A percentile compares a stretch with the other conserved stretches of the same genome.
Conservation (phyloP, 1,139 yeast genomes). For the Yamadazyma dushanensis region DNA sequence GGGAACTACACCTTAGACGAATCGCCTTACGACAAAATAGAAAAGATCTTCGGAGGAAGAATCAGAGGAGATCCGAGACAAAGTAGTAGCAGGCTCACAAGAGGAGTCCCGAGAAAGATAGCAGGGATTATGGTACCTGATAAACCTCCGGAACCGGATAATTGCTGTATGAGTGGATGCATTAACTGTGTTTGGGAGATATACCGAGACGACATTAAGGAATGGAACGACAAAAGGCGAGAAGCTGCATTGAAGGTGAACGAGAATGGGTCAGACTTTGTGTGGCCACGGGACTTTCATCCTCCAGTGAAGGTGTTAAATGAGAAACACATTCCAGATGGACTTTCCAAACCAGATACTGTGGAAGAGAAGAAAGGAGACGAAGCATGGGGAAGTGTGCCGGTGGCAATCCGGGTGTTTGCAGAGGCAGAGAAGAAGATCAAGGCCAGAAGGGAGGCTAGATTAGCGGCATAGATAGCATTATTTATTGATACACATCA, state of each 20-base stretch:
- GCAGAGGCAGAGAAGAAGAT: slow-evolving; percentile 76
- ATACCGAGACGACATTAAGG: slow-evolving; percentile 81
- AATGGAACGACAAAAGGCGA: slow-evolving; percentile 66
- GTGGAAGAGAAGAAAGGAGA: slow-evolving; percentile 20
- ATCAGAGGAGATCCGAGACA: slow-evolving; percentile 53
- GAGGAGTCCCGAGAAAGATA: slow-evolving; percentile 46
- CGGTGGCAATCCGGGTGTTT: slow-evolving; percentile 75
- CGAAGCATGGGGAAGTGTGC: slow-evolving; percentile 65
- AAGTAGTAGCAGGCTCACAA: slow-evolving; percentile 49
- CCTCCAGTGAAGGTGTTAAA: slow-evolving; percentile 53
- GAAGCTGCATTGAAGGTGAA: slow-evolving; percentile 60
- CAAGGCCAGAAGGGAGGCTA: slow-evolving; percentile 39
- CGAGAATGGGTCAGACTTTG: slow-evolving; percentile 38
- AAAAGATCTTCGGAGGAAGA: slow-evolving; percentile 57
- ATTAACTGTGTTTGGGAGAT: slow-evolving; percentile 96
- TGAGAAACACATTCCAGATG: slow-evolving; percentile 34
- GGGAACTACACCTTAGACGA: slow-evolving; percentile 44
- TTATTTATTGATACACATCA: slow-evolving; percentile 3
- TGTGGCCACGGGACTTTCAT: slow-evolving; percentile 83
- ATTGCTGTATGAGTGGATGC: slow-evolving; percentile 98
- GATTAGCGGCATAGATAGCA: neutral
- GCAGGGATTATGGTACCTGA: slow-evolving; percentile 80
- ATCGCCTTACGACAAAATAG: slow-evolving; percentile 50
- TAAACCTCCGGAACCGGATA: slow-evolving; percentile 85
- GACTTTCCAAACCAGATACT: slow-evolving; percentile 15